Conservation (phyloP, 306 rosid genomes). For the Castanopsis chinensis region DNA sequence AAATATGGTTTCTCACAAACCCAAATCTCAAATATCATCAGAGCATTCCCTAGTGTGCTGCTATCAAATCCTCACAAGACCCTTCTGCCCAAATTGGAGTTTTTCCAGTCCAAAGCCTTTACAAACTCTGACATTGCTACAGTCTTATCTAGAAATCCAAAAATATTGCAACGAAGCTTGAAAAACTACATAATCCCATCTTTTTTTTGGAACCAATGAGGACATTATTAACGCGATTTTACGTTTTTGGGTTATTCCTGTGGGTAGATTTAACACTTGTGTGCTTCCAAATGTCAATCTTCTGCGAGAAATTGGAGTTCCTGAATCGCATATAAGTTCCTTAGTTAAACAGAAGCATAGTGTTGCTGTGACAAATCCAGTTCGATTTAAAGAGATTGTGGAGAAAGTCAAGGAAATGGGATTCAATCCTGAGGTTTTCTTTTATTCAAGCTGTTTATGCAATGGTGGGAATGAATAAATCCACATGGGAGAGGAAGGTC, state of each 20-base stretch:
- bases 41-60: neutral
- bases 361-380: neutral
- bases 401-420: conserved; percentile 37
- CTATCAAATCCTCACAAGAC: neutral
- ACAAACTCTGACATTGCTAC: neutral
- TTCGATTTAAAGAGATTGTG: neutral
- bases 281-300: conserved; percentile 2
- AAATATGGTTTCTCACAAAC: no score
- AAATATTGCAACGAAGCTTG: neutral
- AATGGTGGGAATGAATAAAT: conserved; percentile 10
- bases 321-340: neutral
- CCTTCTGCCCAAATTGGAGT: conserved; percentile 14
- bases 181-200: conserved; percentile 5
- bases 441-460: conserved; percentile 30
- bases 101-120: conserved; percentile 14
- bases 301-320: conserved; percentile 13
- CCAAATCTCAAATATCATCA: no score
- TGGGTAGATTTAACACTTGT: neutral
- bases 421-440: conserved; percentile 7
- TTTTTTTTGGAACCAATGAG: neutral
- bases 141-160: neutral
- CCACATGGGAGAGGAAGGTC: conserved; percentile 38
- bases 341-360: neutral
- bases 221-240: neutral
- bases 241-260: no score